Evolutionary conservation across 306 rosid species (phyloP).

Genomic region (Dryas drummondii): DNA sequence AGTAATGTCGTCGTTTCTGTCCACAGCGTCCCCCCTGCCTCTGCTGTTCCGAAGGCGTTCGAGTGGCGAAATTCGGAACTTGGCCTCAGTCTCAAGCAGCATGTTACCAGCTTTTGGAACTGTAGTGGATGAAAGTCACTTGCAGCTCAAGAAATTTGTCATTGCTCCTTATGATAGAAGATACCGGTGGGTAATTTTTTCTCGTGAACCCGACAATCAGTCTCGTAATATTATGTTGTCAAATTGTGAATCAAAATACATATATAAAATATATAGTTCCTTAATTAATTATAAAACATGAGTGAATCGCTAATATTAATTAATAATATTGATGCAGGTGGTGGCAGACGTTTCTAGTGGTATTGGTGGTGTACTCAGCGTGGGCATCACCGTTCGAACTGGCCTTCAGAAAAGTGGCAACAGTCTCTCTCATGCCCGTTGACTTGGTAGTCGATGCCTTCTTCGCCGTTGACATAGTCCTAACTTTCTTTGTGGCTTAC

Average conservation of each 20-base stretch:
- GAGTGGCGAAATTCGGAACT: conserved; percentile 51
- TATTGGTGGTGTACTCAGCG: conserved; percentile 73
- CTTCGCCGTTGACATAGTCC: conserved; percentile 65
- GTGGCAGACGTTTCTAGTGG: conserved; percentile 78
- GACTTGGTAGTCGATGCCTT: conserved; percentile 71
- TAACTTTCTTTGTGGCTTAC: conserved; percentile 86
- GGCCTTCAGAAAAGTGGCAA: conserved; percentile 60
- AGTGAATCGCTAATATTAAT: not conserved
- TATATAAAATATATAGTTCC: no score
- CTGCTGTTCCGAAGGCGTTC: conserved; percentile 51
- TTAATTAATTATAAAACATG: no score
- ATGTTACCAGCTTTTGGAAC: conserved; percentile 75
- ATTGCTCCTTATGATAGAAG: conserved; percentile 66
- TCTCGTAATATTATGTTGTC: no score
- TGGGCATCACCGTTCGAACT: conserved; percentile 89
- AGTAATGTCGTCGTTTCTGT: conserved; percentile 25
- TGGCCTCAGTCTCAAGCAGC: conserved; percentile 67
- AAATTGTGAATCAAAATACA: no score
- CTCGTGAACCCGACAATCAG: not conserved
- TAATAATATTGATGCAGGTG: conserved; percentile 36
- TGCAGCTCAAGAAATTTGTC: conserved; percentile 46
- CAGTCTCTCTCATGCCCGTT: conserved; percentile 45
- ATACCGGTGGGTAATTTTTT: conserved; percentile 44
- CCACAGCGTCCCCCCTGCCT: conserved; percentile 41
- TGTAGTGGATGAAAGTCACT: conserved; percentile 43